Percentiles rank a stretch among this genome's conserved stretches.
These are phyloP conservation scores for Sporothrix phasma DNA, from an alignment of 2,329 filamentous ascomycete genomes.

Conservation along the genomic window DNA sequence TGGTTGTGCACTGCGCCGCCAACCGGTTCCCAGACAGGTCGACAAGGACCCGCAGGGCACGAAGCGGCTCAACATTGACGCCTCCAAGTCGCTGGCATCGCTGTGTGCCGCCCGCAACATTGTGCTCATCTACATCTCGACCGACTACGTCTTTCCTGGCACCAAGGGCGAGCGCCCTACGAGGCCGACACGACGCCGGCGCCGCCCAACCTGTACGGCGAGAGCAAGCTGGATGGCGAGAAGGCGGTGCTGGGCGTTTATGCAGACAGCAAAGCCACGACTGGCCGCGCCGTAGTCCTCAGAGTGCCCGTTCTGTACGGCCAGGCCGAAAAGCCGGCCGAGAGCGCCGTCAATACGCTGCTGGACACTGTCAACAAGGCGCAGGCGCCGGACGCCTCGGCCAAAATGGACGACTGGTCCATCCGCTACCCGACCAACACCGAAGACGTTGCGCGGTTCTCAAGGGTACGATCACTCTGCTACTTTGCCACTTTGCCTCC, in stretches of 20 bases:
- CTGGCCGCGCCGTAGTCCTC: conserved; percentile 56
- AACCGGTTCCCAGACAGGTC: conserved; percentile 81
- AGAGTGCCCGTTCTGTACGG: conserved; percentile 82
- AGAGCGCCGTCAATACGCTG: conserved; percentile 76
- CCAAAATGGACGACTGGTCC: conserved; percentile 81
- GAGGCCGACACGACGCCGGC: conserved; percentile 50
- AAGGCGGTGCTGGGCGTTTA: conserved; percentile 56
- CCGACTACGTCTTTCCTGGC: conserved; percentile 72
- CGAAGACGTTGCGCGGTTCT: conserved; percentile 69
- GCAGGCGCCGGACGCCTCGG: conserved; percentile 49
- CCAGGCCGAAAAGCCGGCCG: conserved; percentile 54
- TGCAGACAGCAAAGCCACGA: conserved; percentile 23
- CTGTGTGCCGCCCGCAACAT: conserved; percentile 53
- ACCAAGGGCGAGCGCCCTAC: conserved; percentile 76
- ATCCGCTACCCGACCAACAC: conserved; percentile 81
- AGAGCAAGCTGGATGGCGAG: conserved; percentile 53
- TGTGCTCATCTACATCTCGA: conserved; percentile 68
- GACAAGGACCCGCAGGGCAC: conserved; percentile 69
- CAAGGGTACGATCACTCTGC: conserved; percentile 1
- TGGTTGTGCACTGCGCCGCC: conserved; percentile 77
- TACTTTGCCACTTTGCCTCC: no score
- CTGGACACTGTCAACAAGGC: conserved; percentile 68
- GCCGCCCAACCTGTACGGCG: conserved; percentile 67
- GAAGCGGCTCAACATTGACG: conserved; percentile 61
- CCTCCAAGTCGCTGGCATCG: conserved; percentile 55